Evolutionary conservation across 805 yeast genomes (phyloP), one percentile per base, ranked within the genome.

Genomic region (Priceomyces castillae): DNA sequence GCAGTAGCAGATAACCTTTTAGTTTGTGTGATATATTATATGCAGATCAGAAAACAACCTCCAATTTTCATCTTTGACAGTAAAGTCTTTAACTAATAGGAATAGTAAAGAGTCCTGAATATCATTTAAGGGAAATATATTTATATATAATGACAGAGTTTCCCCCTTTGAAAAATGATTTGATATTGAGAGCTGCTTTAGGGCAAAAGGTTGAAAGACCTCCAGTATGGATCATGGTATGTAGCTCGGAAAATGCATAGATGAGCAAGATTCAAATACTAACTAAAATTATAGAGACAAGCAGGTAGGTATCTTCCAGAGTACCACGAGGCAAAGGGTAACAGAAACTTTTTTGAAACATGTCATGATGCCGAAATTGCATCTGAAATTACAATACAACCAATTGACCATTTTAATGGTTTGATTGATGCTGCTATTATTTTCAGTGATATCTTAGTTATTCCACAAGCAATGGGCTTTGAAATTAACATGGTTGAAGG

Each of bases 381-480:
- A 1, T 81, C 95, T 20, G 92, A 80, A 42, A 89, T 94, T 61
- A 94, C 99, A 1, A 90, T 94, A 49, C 99, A 94, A 69, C 99
- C 99, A 3, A 79, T 94, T 43, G 88, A 84, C 43, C 96, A 87
- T 56, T 94, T 80, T 59, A 83, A 84, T 44, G 97, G 96, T 0
- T 73, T 90, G 42, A 77, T 92, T 39, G 99, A 94, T 60, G 98
- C 98, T 3, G 99, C 99, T 4, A 94, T 94, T 53, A 94, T 94
- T 45, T 94, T 94, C 71, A 83, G 90, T 61, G 99, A 94, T 62
- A 94, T 94, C 54, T 73, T 94, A 46, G 99, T 94, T 30, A 85
- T 94, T 42, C 99, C 99, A 2, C 98, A 94, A 68, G 99, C 97
- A 10, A 84, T 94, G 90, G 99, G 99, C 11, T 87, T 90, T 86